Conservation (phyloP, 1,284 basidiomycete genomes). For the Cutaneotrichosporon arboriforme region DNA sequence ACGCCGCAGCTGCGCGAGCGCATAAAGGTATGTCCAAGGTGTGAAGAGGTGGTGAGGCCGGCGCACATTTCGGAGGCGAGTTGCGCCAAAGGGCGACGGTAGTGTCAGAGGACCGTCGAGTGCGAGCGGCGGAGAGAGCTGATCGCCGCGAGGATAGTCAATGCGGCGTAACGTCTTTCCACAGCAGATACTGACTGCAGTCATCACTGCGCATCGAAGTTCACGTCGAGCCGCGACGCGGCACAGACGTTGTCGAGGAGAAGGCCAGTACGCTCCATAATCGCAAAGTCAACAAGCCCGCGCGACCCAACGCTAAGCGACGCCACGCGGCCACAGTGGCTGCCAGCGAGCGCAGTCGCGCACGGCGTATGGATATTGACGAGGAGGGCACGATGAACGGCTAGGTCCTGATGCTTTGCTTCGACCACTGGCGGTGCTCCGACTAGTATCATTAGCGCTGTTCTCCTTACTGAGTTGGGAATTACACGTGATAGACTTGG, state of each 20-base stretch:
- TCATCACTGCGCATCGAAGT: conserved; percentile 4
- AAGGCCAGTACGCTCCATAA: conserved; percentile 1
- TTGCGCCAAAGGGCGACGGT: too few species aligned
- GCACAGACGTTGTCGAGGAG: neutral
- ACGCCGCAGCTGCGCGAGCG: neutral
- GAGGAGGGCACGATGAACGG: conserved; percentile 16
- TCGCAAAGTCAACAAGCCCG: neutral
- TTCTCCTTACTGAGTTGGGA: too few species aligned
- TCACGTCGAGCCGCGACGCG: neutral
- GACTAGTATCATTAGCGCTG: too few species aligned
- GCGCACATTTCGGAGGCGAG: too few species aligned
- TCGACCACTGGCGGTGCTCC: too few species aligned
- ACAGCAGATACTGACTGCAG: neutral
- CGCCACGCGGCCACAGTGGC: neutral
- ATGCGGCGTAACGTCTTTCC: too few species aligned
- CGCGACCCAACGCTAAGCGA: neutral
- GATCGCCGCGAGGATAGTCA: too few species aligned
- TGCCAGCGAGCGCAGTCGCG: neutral
- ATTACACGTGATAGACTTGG: too few species aligned
- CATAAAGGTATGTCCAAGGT: conserved; percentile 1
- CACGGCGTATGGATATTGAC: neutral
- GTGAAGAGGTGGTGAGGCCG: too few species aligned
- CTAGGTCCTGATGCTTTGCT: neutral
- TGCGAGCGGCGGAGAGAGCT: too few species aligned
- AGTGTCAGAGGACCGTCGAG: too few species aligned